phyloP scores from a whole-genome alignment of 2,329 filamentous ascomycete genomes.

The Cordyceps militaris region DNA sequence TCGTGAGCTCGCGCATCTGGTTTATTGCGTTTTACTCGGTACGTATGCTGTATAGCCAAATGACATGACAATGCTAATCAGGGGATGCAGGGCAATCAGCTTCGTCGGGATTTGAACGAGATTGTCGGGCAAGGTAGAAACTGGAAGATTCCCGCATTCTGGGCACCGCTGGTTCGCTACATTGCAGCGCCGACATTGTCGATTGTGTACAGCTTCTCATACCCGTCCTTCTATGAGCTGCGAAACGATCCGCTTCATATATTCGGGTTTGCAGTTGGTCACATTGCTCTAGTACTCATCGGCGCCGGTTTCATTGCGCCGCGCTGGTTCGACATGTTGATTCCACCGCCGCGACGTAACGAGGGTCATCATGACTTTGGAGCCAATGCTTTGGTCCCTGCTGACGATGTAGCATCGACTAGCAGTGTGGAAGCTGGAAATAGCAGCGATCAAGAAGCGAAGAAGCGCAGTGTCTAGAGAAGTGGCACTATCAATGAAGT shows the following conservation, averaged over 20 bases:
- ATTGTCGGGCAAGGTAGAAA: conserved; percentile 47
- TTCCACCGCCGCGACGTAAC: conserved; percentile 37
- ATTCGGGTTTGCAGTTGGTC: conserved; percentile 41
- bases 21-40: conserved; percentile 52
- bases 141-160: conserved; percentile 47
- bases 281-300: conserved; percentile 40
- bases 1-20: conserved; percentile 38
- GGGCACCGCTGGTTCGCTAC: conserved; percentile 43
- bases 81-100: conserved; percentile 43
- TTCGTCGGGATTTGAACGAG: conserved; percentile 46
- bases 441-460: not conserved
- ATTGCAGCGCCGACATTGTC: conserved; percentile 41
- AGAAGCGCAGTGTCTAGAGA: not conserved
- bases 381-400: conserved; percentile 11
- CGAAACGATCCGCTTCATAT: conserved; percentile 45
- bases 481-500: no score
- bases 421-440: conserved; percentile 4
- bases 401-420: conserved; percentile 4
- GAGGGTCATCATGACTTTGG: conserved; percentile 35
- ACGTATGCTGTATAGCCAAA: conserved; percentile 15
- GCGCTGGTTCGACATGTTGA: conserved; percentile 46
- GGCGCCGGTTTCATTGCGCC: conserved; percentile 43
- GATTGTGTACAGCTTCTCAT: conserved; percentile 46
- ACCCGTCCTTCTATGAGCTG: conserved; percentile 40
- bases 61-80: not conserved